A percentile compares a stretch with the other conserved stretches of the same genome.
phyloP scores from a whole-genome alignment of 768 basidiomycete genomes.

The Serendipita indica region DNA sequence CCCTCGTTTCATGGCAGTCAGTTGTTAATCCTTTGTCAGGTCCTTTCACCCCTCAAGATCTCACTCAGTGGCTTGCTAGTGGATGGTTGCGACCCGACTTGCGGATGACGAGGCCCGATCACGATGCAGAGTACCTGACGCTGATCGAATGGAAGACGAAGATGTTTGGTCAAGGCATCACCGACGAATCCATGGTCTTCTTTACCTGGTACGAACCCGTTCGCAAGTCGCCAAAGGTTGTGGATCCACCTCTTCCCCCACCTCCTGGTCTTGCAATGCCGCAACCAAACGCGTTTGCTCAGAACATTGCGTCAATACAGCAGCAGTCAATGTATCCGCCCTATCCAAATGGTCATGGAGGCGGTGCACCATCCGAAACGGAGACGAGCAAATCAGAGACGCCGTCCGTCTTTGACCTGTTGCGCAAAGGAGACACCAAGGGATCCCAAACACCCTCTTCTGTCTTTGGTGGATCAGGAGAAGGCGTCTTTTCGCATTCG shows the following conservation, averaged over 20 bases:
- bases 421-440: neutral
- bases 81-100: constrained; percentile 3
- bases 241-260: neutral
- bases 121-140: neutral
- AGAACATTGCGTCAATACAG: too few species aligned
- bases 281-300: neutral
- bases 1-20: neutral
- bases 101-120: neutral
- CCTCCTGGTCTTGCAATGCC: constrained; percentile 3
- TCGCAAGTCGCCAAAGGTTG: neutral
- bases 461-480: neutral
- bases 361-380: neutral
- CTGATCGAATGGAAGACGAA: neutral
- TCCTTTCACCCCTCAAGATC: neutral
- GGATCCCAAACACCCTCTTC: neutral
- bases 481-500: neutral
- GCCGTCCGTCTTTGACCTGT: constrained; percentile 4
- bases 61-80: neutral
- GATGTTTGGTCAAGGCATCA: neutral
- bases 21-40: neutral
- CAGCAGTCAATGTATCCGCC: neutral
- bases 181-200: neutral
- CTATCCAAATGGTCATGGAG: neutral
- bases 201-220: constrained; percentile 4
- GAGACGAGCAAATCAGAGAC: neutral